phyloP scores from a whole-genome alignment of 257 asterid species.

The Forsythia suspensa region DNA sequence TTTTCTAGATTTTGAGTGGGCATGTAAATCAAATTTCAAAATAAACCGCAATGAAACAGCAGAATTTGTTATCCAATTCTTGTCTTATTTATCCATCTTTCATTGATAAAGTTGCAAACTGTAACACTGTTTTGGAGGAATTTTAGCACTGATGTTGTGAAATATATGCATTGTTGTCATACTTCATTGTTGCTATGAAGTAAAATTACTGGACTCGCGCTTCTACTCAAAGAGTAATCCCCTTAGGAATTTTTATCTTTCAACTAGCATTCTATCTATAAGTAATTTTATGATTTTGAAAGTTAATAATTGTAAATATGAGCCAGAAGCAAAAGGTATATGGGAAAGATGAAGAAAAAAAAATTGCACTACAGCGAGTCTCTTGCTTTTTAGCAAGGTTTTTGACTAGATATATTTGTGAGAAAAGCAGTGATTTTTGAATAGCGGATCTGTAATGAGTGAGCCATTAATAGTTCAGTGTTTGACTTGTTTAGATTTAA shows the following conservation, averaged over 20 bases:
- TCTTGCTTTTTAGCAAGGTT: neutral
- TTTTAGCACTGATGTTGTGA: neutral
- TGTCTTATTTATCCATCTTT: neutral
- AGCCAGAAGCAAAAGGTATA: neutral
- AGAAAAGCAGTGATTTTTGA: neutral
- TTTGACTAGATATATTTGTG: neutral
- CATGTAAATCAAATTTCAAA: neutral
- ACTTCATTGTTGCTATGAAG: neutral
- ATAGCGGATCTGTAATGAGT: neutral
- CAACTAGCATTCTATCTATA: neutral
- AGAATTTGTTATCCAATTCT: neutral
- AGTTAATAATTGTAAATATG: neutral
- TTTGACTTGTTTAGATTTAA: too few species aligned
- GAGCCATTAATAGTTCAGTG: neutral
- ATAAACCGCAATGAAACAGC: neutral
- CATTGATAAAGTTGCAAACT: neutral
- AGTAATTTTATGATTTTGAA: neutral
- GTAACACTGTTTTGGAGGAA: neutral
- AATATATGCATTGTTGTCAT: neutral
- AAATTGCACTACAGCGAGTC: neutral
- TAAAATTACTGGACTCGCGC: neutral
- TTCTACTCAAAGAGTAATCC: neutral
- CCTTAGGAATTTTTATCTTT: neutral
- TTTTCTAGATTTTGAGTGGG: constrained; percentile 32
- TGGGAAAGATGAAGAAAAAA: neutral